Evolutionary conservation across 2,329 filamentous ascomycete genomes (phyloP), one percentile per base, ranked within the genome.

Genomic region (Pestalotiopsis sp.): DNA sequence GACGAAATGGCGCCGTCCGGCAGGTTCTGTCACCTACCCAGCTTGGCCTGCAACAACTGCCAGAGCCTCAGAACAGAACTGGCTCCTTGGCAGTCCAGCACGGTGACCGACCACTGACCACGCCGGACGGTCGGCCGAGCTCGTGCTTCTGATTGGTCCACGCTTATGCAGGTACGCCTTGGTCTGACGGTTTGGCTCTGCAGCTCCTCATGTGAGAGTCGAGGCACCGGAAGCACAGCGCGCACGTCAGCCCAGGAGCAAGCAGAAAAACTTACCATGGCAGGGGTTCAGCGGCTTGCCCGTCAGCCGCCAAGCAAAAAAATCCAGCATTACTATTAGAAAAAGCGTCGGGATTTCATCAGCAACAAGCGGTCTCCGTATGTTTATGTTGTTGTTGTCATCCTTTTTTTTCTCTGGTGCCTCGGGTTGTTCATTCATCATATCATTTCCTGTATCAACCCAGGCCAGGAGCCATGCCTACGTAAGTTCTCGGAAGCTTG

Each of bases 161-260:
- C 25, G 17, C 59, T 62, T 62, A 62, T 62, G 59, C 59, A 62
- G 59, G 59, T 62, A 65, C 62, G 62, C 62, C 62, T 45, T 65
- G 38, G 38, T 65, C 62, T 23, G 38, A 36, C 62, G 62, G 62
- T 20, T 49, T 39, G 38, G n/a, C 25, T 20, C 59, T 61, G 59
- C 59, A 39, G 59, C 25, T 39, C 31, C 31, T 20, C 17, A 52
- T 52, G 45, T 31, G 31, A 39, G 25, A 62, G 12, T 38, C 38
- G 17, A 36, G 25, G 57, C 57, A 59, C 57, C 57, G 38, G 17
- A 36, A 59, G 57, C 57, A 59, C 57, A n/a, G 57, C 57, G 23
- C 27, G 57, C 23, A 36, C 27, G 57, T 36, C 57, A 59, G 57
- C 57, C 23, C 57, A 36, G 17, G 27, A 59, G 57, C 23, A n/a